These are phyloP conservation scores for Arachnopeziza araneosa DNA, from an alignment of 2,329 filamentous ascomycete species.

Conservation along the genomic window DNA sequence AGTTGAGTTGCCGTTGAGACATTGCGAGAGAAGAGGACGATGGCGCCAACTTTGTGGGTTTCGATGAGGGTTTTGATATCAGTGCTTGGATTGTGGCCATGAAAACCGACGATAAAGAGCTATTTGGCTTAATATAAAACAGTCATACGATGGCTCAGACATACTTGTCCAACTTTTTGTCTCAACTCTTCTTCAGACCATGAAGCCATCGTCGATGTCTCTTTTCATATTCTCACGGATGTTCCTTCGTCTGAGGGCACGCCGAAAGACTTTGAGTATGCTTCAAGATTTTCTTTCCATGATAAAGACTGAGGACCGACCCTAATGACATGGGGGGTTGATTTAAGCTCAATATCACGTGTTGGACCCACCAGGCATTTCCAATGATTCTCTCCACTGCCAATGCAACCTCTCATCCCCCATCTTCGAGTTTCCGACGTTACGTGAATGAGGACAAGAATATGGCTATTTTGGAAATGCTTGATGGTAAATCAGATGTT, in stretches of 20 bases:
- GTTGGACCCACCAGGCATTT: neutral
- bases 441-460: no score
- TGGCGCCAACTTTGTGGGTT: conserved; percentile 35
- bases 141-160: neutral
- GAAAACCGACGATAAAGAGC: conserved; percentile 41
- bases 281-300: neutral
- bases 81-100: conserved; percentile 34
- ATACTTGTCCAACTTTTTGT: conserved; percentile 25
- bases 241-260: neutral
- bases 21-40: conserved; percentile 39
- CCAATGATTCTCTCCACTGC: no score
- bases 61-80: conserved; percentile 39
- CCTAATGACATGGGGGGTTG: neutral
- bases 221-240: neutral
- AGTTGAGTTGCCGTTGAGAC: conserved; percentile 35
- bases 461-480: no score
- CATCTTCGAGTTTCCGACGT: no score
- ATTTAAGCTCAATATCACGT: neutral
- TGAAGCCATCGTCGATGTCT: neutral
- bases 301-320: neutral
- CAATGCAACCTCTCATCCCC: no score
- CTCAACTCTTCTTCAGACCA: conserved; percentile 23
- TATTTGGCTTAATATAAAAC: conserved; percentile 13
- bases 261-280: neutral
- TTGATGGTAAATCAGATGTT: no score